A percentile compares a stretch with the other conserved stretches of the same genome.
phyloP scores from a whole-genome alignment of 768 basidiomycete species.

The Hygrophoropsis aurantiaca region DNA sequence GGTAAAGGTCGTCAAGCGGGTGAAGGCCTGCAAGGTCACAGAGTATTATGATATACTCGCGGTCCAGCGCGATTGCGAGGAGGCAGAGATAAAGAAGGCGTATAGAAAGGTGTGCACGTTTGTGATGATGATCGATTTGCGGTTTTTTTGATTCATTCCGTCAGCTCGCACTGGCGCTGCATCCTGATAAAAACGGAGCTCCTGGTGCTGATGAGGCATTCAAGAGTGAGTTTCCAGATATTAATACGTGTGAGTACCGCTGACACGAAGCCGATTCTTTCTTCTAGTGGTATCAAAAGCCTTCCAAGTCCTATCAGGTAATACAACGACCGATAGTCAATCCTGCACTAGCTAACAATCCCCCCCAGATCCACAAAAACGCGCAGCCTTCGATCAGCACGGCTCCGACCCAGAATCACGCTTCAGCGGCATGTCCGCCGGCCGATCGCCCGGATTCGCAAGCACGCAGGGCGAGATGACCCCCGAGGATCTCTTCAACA shows the following conservation, averaged over 20 bases:
- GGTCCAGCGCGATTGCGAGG: slow-evolving; percentile 78
- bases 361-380: slow-evolving; percentile 75
- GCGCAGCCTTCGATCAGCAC: slow-evolving; percentile 80
- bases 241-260: background rate
- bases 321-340: too few species aligned
- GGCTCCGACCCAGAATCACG: slow-evolving; percentile 90
- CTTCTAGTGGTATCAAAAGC: slow-evolving; percentile 92
- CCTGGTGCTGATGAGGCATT: slow-evolving; percentile 99
- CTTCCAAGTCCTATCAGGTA: slow-evolving; percentile 90
- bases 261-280: slow-evolving; percentile 7
- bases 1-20: slow-evolving; percentile 77
- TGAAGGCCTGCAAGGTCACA: slow-evolving; percentile 81
- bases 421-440: slow-evolving; percentile 65
- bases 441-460: slow-evolving; percentile 49
- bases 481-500: slow-evolving; percentile 96
- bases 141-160: background rate
- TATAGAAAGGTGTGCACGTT: slow-evolving; percentile 82
- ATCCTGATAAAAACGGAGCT: slow-evolving; percentile 94
- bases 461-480: slow-evolving; percentile 74
- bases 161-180: slow-evolving; percentile 83
- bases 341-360: too few species aligned
- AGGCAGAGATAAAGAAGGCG: slow-evolving; percentile 87
- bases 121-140: background rate
- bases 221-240: slow-evolving; percentile 64
- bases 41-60: slow-evolving; percentile 93